These are phyloP conservation scores for Pythium inflatum DNA, from an alignment of 352 stramenopile genomes.

Conservation along the genomic window DNA sequence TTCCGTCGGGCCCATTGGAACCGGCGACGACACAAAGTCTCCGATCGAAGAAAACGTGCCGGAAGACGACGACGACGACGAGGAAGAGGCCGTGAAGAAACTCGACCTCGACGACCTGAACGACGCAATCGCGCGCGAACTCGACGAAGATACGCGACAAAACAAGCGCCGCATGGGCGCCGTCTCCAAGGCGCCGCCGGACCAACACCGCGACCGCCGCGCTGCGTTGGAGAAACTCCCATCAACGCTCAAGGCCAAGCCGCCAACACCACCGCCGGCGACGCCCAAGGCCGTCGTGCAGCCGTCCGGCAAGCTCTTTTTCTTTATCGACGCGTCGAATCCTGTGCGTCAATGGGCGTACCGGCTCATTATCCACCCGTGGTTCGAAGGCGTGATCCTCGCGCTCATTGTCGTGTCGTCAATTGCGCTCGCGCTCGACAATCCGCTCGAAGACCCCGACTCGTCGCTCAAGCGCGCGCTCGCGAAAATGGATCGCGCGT, in stretches of 20 bases:
- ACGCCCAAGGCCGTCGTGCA: background rate
- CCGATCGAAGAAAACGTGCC: background rate
- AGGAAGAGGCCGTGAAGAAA: too few species aligned
- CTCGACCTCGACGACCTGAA: background rate
- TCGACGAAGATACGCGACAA: background rate
- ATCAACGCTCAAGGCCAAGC: too few species aligned
- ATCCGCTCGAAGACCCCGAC: conserved; percentile 58
- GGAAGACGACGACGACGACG: background rate
- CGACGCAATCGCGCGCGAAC: background rate
- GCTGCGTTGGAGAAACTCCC: too few species aligned
- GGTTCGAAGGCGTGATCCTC: conserved; percentile 82
- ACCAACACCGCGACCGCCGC: too few species aligned
- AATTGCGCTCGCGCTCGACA: conserved; percentile 76
- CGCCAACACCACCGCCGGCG: background rate
- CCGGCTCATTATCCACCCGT: conserved; percentile 31
- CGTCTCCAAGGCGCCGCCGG: too few species aligned
- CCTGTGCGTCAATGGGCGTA: background rate
- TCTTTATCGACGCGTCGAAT: conserved; percentile 15
- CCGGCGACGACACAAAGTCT: too few species aligned
- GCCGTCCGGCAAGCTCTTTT: background rate
- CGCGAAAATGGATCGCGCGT: conserved; percentile 59
- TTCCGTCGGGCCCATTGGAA: too few species aligned
- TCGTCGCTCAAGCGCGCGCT: conserved; percentile 50
- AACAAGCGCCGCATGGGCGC: too few species aligned
- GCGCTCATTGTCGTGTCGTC: conserved; percentile 75